Conservation (phyloP, 1,284 basidiomycete species). For the Moesziomyces globuligerus region DNA sequence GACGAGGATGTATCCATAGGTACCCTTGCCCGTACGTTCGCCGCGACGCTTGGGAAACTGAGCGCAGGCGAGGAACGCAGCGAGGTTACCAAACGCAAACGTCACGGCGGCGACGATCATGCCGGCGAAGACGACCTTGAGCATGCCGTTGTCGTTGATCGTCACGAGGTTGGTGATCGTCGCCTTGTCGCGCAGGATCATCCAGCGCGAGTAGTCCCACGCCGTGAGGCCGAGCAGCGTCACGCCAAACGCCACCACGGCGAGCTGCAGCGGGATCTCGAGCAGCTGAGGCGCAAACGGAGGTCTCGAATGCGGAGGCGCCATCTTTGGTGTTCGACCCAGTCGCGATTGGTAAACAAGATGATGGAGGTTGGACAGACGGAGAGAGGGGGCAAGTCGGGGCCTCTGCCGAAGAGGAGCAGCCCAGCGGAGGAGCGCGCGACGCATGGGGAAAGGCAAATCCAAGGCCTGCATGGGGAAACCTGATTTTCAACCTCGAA, state of each 20-base stretch:
- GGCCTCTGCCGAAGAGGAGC: no score
- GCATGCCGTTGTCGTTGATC: conserved; percentile 47
- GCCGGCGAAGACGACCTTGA: conserved; percentile 43
- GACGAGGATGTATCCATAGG: conserved; percentile 46
- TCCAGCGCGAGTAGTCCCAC: conserved; percentile 43
- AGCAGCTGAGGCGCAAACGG: conserved; percentile 47
- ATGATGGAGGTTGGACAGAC: no score
- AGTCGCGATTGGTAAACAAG: conserved; percentile 3
- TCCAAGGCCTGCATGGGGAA: no score
- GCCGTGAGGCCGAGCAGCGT: conserved; percentile 52
- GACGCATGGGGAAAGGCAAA: no score
- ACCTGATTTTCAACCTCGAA: no score
- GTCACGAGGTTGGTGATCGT: conserved; percentile 42
- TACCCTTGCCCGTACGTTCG: conserved; percentile 57
- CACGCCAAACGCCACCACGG: conserved; percentile 47
- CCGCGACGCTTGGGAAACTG: conserved; percentile 54
- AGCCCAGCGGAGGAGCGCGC: no score
- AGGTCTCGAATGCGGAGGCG: conserved; percentile 39
- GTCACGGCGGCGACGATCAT: conserved; percentile 44
- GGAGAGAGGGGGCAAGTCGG: no score
- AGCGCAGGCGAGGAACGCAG: conserved; percentile 41
- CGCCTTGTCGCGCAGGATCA: conserved; percentile 19
- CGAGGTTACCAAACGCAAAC: conserved; percentile 47
- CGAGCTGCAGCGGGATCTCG: conserved; percentile 52
- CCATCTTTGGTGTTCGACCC: conserved; percentile 10